Base-by-base conservation (phyloP, 768 basidiomycete genomes). In the Rickenella mellea region DNA sequence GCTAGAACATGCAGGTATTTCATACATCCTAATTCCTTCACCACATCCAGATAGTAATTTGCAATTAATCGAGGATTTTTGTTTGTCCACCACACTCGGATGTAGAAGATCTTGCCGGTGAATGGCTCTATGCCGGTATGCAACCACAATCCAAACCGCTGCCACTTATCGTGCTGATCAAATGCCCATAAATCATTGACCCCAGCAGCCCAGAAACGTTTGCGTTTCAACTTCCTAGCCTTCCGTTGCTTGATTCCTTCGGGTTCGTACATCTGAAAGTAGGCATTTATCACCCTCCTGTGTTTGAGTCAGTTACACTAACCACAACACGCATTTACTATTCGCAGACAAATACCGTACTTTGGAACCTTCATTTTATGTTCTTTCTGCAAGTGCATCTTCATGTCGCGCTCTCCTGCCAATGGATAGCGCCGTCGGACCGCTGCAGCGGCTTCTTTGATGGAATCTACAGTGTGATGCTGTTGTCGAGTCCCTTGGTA, bases 151-250 rank as follows among this genome's bases (percentile, higher is more conserved):
- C 67, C 66, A 51, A 64, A 71, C 4, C 51, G 43, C 27, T 54
- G 51, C 65, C 64, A 71, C 38, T 74, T 74, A 45, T 74, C 66
- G 47, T 74, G 68, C 45, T 73, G 71, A 40, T 73, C 66, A 15
- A 61, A 41, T 4, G 55, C 40, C 46, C 55, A 52, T 0, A 67
- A 19, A 37, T 73, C 64, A 25, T 62, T 70, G 0, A 68, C 57
- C 1, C 70, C 70, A 5, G 70, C 68, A 2, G 64, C 55, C 48
- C 54, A 67, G 39, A 64, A 71, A 0, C 43, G 45, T 4, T 50
- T 48, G 0, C 62, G 52, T 12, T 52, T 51, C 15, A 15, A 33
- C 14, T 33, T 33, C 5, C 32, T 21, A 8, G 15, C 21, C 32
- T 33, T 33, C 8, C 32, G 32, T 33, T 21, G 8, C 5, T 6